Evolutionary conservation across 768 basidiomycete genomes (phyloP), one percentile per base, ranked within the genome.

Genomic region (Boletus edulis): DNA sequence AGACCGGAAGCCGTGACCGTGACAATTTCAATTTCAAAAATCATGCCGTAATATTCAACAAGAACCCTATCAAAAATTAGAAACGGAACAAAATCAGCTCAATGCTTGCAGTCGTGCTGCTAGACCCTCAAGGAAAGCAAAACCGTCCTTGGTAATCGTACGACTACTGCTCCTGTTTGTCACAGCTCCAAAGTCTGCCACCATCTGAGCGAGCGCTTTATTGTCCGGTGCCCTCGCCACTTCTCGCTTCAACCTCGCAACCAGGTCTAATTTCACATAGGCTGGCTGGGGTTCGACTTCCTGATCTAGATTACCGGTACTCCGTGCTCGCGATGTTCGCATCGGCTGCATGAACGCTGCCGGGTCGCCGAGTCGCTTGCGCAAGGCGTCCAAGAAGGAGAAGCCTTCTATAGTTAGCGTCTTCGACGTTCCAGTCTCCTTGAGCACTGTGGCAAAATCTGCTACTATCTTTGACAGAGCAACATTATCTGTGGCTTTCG

Each of bases 61-160:
- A 34, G 12, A 14, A 6, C 13, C 34, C 34, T 13, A 10, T 34
- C 34, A 34, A 34, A 34, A 34, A 35, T 8, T 4, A 24, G 5
- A 32, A 32, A 10, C 32, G 32, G 32, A 32, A 14, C 38, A 46
- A 34, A 20, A 10, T 61, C 46, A 61, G 35, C 49, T 52, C 54
- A 72, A 41, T 9, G 46, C 72, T 59, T 71, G 74, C 55, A 91
- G 68, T 58, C 83, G 73, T 42, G 72, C 77, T 3, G 83, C 79
- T 43, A 89, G 65, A 37, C 81, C 81, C 49, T 85, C 82, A 46
- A 90, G 70, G 65, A 90, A 89, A 11, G 77, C 77, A 62, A 89
- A 79, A 37, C 86, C 87, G 61, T 89, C 86, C 78, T 91, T 91
- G 34, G 87, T 90, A 51, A 91, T 76, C 47, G 84, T 89, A 58